Percentiles rank a stretch among this genome's conserved stretches.
These are phyloP conservation scores for Oryza rufipogon DNA, from an alignment of 176 grass and related monocot genomes.

Conservation along the genomic window DNA sequence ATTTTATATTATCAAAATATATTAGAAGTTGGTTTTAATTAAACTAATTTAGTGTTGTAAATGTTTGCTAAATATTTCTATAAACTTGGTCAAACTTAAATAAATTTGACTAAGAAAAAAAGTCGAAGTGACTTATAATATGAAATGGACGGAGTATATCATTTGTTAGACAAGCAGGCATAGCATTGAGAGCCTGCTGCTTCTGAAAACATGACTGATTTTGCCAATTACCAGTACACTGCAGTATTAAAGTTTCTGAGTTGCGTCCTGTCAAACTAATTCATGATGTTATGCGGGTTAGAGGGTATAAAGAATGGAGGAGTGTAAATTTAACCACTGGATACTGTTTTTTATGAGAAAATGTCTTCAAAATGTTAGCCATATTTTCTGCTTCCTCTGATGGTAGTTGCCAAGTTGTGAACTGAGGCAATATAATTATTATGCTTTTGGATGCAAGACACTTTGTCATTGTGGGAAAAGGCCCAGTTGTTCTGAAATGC, in stretches of 20 bases:
- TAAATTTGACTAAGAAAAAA: no score
- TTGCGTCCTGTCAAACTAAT: not conserved
- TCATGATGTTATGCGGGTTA: conserved; percentile 5
- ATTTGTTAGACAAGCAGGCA: not conserved
- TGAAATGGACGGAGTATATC: not conserved
- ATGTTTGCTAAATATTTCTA: no score
- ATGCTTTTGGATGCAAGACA: conserved; percentile 4
- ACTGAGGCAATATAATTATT: not conserved
- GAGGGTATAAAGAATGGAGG: not conserved
- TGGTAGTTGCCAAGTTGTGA: not conserved
- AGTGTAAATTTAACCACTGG: conserved; percentile 4
- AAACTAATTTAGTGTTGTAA: no score
- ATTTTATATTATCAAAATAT: no score
- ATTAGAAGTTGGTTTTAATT: no score
- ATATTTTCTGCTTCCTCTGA: not conserved
- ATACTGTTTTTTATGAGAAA: conserved; percentile 16
- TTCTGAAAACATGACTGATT: conserved; percentile 29
- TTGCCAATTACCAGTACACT: conserved; percentile 15
- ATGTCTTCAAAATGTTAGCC: conserved; percentile 1
- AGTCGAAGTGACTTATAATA: no score
- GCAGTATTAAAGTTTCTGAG: conserved; percentile 12
- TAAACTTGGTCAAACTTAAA: no score
- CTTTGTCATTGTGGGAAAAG: conserved; percentile 25
- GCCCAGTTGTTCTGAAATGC: conserved; percentile 33
- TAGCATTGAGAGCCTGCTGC: conserved; percentile 20